A percentile compares a stretch with the other conserved stretches of the same genome.
phyloP scores from a whole-genome alignment of 2,329 filamentous ascomycete species.

The Arthrinium puccinioides region DNA sequence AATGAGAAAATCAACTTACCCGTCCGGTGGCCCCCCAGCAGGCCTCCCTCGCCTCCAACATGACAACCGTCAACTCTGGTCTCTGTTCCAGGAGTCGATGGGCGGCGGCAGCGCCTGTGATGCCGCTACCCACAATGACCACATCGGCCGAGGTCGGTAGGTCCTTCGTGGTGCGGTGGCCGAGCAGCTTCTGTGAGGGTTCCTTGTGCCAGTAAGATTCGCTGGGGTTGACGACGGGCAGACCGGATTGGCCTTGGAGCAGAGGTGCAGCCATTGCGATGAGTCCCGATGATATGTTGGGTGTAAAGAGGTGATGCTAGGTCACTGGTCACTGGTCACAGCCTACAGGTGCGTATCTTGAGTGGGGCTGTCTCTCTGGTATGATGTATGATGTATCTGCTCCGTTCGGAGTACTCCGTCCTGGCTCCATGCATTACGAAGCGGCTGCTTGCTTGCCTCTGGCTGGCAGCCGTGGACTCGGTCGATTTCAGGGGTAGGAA shows the following conservation, averaged over 20 bases:
- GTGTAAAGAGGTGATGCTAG: no score
- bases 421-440: no score
- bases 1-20: slow-evolving; percentile 36
- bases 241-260: slow-evolving; percentile 32
- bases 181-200: slow-evolving; percentile 55
- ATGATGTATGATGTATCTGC: no score
- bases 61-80: slow-evolving; percentile 48
- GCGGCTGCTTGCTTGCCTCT: no score
- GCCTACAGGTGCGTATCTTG: no score
- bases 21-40: slow-evolving; percentile 81
- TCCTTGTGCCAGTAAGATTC: slow-evolving; percentile 68
- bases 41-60: slow-evolving; percentile 72
- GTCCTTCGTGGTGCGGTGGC: slow-evolving; percentile 58
- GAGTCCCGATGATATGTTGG: no score
- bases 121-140: slow-evolving; percentile 67
- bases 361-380: no score
- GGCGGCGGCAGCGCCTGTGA: slow-evolving; percentile 68
- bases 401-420: no score
- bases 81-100: slow-evolving; percentile 46
- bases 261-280: slow-evolving; percentile 10
- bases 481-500: no score
- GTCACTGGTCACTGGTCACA: no score
- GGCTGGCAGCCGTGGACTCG: no score
- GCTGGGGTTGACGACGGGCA: slow-evolving; percentile 56
- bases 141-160: slow-evolving; percentile 60